These are phyloP conservation scores for Picocystis sp. DNA, from an alignment of 163 green algal genomes.

Conservation along the genomic window DNA sequence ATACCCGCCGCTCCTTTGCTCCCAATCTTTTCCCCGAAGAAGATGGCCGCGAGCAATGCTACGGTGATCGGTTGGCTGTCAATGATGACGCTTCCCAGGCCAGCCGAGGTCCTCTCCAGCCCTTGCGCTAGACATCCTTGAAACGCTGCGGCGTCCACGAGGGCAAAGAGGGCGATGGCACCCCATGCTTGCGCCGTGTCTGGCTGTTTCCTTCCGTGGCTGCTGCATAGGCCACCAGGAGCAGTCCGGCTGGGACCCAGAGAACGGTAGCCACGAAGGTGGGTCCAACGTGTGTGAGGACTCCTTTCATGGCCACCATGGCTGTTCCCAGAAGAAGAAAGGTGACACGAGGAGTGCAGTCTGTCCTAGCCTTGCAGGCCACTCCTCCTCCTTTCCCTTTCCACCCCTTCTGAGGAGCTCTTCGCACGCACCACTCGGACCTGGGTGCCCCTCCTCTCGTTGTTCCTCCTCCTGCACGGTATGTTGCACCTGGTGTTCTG, in stretches of 20 bases:
- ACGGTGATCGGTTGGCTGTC: conserved; percentile 79
- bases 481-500: too few species aligned
- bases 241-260: conserved; percentile 68
- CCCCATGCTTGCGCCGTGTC: conserved; percentile 47
- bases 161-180: conserved; percentile 61
- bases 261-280: conserved; percentile 61
- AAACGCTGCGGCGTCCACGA: conserved; percentile 81
- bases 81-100: conserved; percentile 92
- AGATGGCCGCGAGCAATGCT: conserved; percentile 54
- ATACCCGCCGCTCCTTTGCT: conserved; percentile 25
- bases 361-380: too few species aligned
- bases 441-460: too few species aligned
- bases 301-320: conserved; percentile 85
- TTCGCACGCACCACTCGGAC: too few species aligned
- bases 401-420: too few species aligned
- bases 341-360: conserved; percentile 66
- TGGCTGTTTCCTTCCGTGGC: conserved; percentile 38
- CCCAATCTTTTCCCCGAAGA: conserved; percentile 57
- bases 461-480: too few species aligned
- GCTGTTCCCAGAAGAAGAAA: conserved; percentile 95
- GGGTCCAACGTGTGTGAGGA: neutral
- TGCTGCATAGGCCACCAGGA: conserved; percentile 63
- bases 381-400: too few species aligned
- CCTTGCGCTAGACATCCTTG: conserved; percentile 88
- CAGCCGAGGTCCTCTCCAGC: conserved; percentile 63